Evolutionary conservation across 495 filamentous ascomycete genomes (phyloP).

Genomic region (Penicillium egyptiacum): DNA sequence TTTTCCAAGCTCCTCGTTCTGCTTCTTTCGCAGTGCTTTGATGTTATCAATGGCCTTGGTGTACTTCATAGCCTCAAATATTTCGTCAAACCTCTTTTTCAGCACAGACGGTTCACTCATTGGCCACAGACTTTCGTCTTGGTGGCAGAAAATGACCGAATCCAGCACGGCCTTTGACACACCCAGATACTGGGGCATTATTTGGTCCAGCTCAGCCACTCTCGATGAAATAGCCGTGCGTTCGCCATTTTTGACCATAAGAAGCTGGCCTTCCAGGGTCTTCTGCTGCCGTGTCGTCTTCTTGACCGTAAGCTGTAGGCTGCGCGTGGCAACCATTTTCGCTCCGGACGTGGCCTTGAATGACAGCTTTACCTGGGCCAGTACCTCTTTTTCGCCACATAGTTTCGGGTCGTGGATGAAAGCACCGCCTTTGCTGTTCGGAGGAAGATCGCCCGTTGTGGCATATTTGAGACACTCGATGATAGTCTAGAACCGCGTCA

Average conservation of each 20-base stretch:
- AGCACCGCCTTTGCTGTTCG: constrained; percentile 89
- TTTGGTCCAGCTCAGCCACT: constrained; percentile 74
- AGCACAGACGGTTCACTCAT: constrained; percentile 84
- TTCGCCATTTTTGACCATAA: constrained; percentile 79
- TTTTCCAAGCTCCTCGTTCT: constrained; percentile 70
- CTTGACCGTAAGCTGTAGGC: constrained; percentile 81
- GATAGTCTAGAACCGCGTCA: constrained; percentile 63
- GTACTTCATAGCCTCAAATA: constrained; percentile 95
- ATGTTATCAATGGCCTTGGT: constrained; percentile 96
- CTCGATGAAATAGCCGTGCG: constrained; percentile 71
- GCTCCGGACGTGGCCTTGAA: constrained; percentile 75
- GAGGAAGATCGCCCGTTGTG: constrained; percentile 89
- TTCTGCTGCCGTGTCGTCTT: constrained; percentile 71
- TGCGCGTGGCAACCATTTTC: constrained; percentile 77
- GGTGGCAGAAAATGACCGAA: constrained; percentile 96
- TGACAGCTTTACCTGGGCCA: constrained; percentile 86
- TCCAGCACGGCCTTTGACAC: constrained; percentile 89
- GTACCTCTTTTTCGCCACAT: constrained; percentile 83
- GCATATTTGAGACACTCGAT: constrained; percentile 99
- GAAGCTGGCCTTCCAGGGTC: constrained; percentile 74
- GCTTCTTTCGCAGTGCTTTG: constrained; percentile 77
- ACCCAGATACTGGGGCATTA: constrained; percentile 84
- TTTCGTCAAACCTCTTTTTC: constrained; percentile 95
- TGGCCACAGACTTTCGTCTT: constrained; percentile 96
- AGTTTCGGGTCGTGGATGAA: constrained; percentile 97